These are phyloP conservation scores for Blastobotrys serpentis DNA, from an alignment of 1,139 yeast species.

Conservation along the genomic window DNA sequence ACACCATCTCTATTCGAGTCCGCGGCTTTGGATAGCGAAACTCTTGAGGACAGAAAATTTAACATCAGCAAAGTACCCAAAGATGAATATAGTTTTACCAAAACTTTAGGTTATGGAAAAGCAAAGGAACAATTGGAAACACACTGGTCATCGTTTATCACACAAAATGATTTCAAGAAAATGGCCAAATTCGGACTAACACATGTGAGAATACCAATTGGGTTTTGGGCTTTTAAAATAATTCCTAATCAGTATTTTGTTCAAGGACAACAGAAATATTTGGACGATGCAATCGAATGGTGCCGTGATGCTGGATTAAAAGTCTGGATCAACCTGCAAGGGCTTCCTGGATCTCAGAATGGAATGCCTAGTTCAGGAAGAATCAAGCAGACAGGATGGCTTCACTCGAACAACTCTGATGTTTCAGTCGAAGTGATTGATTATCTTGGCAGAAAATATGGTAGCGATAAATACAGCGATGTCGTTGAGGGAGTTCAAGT, in stretches of 20 bases:
- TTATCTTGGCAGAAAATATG: conserved; percentile 58
- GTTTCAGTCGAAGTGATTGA: conserved; percentile 51
- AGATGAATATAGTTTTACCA: conserved; percentile 77
- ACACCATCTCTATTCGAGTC: conserved; percentile 72
- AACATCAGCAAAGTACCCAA: conserved; percentile 52
- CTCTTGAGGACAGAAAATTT: conserved; percentile 27
- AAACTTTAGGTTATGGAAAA: conserved; percentile 57
- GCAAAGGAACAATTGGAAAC: conserved; percentile 53
- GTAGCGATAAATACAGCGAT: conserved; percentile 60
- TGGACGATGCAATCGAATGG: conserved; percentile 79
- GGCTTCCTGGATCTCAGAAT: conserved; percentile 66
- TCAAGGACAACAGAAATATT: conserved; percentile 71
- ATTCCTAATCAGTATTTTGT: conserved; percentile 77
- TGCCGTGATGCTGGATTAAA: conserved; percentile 59
- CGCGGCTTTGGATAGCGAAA: not conserved
- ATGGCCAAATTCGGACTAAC: conserved; percentile 71
- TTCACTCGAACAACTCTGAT: conserved; percentile 43
- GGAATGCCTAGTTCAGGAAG: conserved; percentile 92
- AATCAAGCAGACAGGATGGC: conserved; percentile 55
- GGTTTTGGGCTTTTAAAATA: conserved; percentile 87
- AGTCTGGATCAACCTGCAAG: conserved; percentile 91
- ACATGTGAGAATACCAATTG: conserved; percentile 85
- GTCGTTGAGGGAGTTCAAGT: conserved; percentile 76
- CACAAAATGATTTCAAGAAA: conserved; percentile 64
- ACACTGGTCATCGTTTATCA: conserved; percentile 81